Percentiles rank a stretch among this genome's conserved stretches.
These are phyloP conservation scores for Ustilago hordei DNA, from an alignment of 1,284 basidiomycete genomes.

Conservation along the genomic window DNA sequence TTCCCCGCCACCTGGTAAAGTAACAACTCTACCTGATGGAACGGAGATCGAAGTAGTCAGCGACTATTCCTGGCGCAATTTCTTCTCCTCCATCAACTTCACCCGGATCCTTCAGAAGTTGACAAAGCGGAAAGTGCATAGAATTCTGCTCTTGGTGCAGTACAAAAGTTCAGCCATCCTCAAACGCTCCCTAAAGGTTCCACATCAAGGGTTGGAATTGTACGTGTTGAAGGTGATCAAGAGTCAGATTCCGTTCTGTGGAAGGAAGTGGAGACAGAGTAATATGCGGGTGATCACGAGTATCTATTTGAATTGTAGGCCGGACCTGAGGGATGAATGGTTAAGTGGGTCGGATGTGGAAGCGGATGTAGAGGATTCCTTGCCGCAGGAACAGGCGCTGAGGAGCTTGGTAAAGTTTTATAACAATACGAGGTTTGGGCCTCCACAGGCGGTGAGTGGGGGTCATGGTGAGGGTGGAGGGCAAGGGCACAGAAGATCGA, in stretches of 20 bases:
- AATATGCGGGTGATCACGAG: conserved; percentile 99
- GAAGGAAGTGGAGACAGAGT: conserved; percentile 98
- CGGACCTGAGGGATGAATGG: conserved; percentile 98
- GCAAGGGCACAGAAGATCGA: conserved; percentile 52
- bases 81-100: conserved; percentile 98
- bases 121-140: conserved; percentile 91
- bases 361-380: conserved; percentile 79
- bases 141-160: conserved; percentile 95
- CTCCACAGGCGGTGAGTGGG: conserved; percentile 27
- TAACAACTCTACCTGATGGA: conserved; percentile 42
- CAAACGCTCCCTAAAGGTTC: conserved; percentile 92
- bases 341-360: conserved; percentile 92
- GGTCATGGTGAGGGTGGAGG: conserved; percentile 48
- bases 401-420: conserved; percentile 92
- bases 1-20: conserved; percentile 39
- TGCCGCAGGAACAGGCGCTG: conserved; percentile 95
- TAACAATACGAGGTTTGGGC: conserved; percentile 69
- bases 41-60: conserved; percentile 80
- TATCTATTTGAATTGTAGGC: conserved; percentile 96
- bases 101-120: conserved; percentile 98
- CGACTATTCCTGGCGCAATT: conserved; percentile 97
- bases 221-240: conserved; percentile 98
- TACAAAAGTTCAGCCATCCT: conserved; percentile 92
- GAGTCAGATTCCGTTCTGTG: conserved; percentile 98
- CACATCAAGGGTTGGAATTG: conserved; percentile 92